Base-by-base conservation (phyloP, 106 monocot genomes). In the Alisma plantagoaquatica region DNA sequence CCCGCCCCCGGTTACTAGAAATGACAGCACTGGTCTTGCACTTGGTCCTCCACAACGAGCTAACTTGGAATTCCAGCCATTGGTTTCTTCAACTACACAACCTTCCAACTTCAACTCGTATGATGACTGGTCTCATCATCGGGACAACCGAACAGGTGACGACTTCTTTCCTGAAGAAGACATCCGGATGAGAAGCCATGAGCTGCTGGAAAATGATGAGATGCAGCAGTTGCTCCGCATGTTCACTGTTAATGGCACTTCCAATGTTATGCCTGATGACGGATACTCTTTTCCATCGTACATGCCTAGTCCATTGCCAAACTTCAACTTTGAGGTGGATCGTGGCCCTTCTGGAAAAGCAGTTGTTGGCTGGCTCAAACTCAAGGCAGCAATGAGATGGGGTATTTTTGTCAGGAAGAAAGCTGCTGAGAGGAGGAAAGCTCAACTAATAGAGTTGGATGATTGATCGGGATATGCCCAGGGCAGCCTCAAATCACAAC, bases 311-410 rank as follows among this genome's bases (percentile, higher is more conserved):
- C 83, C 87, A 3, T 56, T 25, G 15, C 50, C 64, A 15, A 67
- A 41, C 52, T 64, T 60, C 27, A 63, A 49, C 49, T 66, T 65
- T 20, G 66, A 63, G 12, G 66, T 45, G 9, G 70, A 62, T 1
- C 66, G 77, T 1, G 59, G 31, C 29, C 68, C 54, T 22, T 51
- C 72, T 0, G 73, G 82, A 25, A 77, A 60, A 59, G 77, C 73
- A 4, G 70, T 68, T 23, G 70, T 74, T 14, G 83, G 77, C 3
- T 83, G 83, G 83, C 77, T 77, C 11, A 83, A 83, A 74, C 70
- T 77, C 53, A 83, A 83, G 41, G 83, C 83, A n/a, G 77, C 70
- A 9, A 74, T 83, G 74, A 58, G 73, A 49, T 83, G 83, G 83
- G 83, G 77, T 25, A 83, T 83, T 28, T 77, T 83, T 10, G 53